Evolutionary conservation across 768 basidiomycete species (phyloP), one percentile per base, ranked within the genome.

Genomic region (Tylopilus cervinicoccineus): DNA sequence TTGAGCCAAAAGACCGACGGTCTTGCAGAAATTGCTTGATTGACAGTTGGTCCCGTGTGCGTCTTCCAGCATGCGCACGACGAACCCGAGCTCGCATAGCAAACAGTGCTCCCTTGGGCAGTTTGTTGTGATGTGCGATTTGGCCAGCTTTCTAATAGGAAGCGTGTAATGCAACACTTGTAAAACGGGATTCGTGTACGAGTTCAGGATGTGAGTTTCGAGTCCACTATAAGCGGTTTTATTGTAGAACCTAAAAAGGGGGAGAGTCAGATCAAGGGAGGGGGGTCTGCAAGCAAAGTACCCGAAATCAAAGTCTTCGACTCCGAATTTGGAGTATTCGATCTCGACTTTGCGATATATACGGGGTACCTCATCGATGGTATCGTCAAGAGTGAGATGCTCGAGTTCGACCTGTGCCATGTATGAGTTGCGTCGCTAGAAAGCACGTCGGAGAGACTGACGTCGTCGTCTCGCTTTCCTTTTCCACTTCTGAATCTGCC

Each of bases 291-390:
- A 24, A 9, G 33, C 28, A 12, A 65, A 77, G 47, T 63, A 92
- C 93, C 79, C 95, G 60, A 99, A 99, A 68, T 99, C 96, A 60
- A 99, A 99, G 67, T 99, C 95, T 63, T 97, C 95, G 16, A 98
- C 91, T 5, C 95, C 95, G 60, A 99, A 99, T 61, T 94, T 95
- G 32, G 91, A 94, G 64, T 99, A 99, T 67, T 94, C 92, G 60
- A 99, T 99, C 69, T 97, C 94, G 14, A 96, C 93, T 59, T 85
- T 86, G 49, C 88, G 83, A 65, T 96, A 99, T 51, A 83, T 77
- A 47, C 77, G 79, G 1, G 94, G 91, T 40, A 93, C 79, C 24
- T 81, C 77, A 31, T 77, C 81, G 24, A 73, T 74, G 17, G 66
- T 70, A 43, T 78, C 73, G 47, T 82, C 81, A 43, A 76, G 72